Evolutionary conservation across 768 basidiomycete genomes (phyloP).

Genomic region (Punctularia strigosozonata): DNA sequence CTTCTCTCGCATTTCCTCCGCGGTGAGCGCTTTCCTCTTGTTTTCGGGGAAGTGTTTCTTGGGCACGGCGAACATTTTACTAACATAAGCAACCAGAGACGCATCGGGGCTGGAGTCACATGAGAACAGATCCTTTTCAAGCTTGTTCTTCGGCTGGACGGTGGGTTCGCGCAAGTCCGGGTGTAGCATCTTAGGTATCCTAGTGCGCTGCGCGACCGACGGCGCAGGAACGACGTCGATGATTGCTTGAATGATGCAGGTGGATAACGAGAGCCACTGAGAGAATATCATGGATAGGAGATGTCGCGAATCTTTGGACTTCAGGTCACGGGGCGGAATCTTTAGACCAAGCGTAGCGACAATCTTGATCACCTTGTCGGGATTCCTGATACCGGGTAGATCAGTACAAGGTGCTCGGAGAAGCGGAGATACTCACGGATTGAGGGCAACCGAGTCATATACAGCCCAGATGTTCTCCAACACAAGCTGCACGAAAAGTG

Average conservation of each 20-base stretch:
- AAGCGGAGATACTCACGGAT: conserved; percentile 56
- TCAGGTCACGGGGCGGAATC: conserved; percentile 79
- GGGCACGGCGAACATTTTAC: conserved; percentile 97
- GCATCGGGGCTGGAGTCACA: conserved; percentile 50
- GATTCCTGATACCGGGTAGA: conserved; percentile 43
- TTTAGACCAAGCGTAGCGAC: conserved; percentile 72
- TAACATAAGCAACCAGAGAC: conserved; percentile 75
- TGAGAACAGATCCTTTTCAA: conserved; percentile 75
- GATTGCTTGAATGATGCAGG: conserved; percentile 81
- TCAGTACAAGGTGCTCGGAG: conserved; percentile 2
- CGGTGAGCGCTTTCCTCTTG: conserved; percentile 63
- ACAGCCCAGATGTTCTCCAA: conserved; percentile 96
- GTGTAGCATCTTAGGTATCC: conserved; percentile 88
- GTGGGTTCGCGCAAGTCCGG: conserved; percentile 57
- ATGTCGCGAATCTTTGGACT: conserved; percentile 79
- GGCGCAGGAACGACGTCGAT: conserved; percentile 95
- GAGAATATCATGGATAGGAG: conserved; percentile 81
- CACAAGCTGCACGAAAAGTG: conserved; percentile 94
- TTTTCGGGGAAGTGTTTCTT: conserved; percentile 75
- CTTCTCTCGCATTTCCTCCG: conserved; percentile 69
- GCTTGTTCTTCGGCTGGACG: conserved; percentile 55
- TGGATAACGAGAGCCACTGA: conserved; percentile 93
- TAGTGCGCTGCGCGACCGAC: conserved; percentile 61
- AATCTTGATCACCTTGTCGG: conserved; percentile 84
- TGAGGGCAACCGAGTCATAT: conserved; percentile 80